phyloP scores from a whole-genome alignment of 495 filamentous ascomycete species.

The Haplographium delicatum region DNA sequence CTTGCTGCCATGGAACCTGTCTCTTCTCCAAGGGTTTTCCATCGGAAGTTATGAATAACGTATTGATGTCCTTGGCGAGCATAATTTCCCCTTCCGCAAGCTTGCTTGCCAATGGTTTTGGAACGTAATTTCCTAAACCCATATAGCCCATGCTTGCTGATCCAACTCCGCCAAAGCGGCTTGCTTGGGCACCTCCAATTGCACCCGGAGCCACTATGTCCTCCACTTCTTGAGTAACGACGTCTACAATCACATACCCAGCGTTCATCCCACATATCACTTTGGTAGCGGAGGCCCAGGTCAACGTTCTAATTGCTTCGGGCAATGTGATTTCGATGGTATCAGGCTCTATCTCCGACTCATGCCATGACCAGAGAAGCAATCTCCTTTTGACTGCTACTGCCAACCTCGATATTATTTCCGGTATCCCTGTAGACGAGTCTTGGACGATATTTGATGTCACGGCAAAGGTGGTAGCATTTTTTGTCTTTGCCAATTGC shows the following conservation, averaged over 20 bases:
- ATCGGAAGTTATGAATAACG: constrained; percentile 78
- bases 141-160: constrained; percentile 88
- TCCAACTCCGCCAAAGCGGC: constrained; percentile 54
- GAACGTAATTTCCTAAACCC: constrained; percentile 83
- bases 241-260: constrained; percentile 83
- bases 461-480: constrained; percentile 84
- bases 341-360: constrained; percentile 76
- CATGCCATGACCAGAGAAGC: constrained; percentile 90
- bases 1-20: constrained; percentile 85
- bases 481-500: constrained; percentile 73
- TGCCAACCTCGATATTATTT: constrained; percentile 83
- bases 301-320: constrained; percentile 75
- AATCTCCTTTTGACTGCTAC: constrained; percentile 90
- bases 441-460: constrained; percentile 95
- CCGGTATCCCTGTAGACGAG: constrained; percentile 73
- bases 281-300: constrained; percentile 82
- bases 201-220: constrained; percentile 78
- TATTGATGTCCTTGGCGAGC: constrained; percentile 93
- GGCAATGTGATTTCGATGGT: constrained; percentile 71
- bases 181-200: constrained; percentile 61
- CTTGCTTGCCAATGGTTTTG: constrained; percentile 80
- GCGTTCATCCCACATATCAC: constrained; percentile 82
- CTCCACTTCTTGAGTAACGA: constrained; percentile 60
- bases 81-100: constrained; percentile 79
- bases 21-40: constrained; percentile 78